Evolutionary conservation across 1,284 basidiomycete species (phyloP), one percentile per base, ranked within the genome.

Genomic region (Trametes sp.): DNA sequence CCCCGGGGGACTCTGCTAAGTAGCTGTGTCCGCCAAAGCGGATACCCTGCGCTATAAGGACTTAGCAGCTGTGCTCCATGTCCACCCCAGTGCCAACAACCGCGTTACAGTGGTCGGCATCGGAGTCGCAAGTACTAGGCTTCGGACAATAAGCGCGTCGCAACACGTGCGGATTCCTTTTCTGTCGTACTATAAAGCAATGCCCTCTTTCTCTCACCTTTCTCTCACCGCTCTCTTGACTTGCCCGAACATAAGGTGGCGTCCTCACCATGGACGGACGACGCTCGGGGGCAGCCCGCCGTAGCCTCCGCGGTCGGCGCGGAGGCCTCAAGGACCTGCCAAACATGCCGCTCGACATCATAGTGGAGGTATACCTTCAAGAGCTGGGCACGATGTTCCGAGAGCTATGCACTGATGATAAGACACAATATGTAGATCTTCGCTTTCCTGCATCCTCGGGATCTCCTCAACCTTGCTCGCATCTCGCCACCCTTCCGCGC

Each of bases 381-480:
- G 50, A 28, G 7, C 5, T 26, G 4, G 19, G 16, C 8, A 19
- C 16, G 3, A 16, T 16, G 11, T 19, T 13, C 24, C 4, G 4
- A 14, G 5, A 16, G 7, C 2, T 16, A 2, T 13, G 11, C 19
- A 19, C 45, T 46, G 1, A 46, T 28, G 2, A 28, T 16, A 1
- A 16, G 14, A 11, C 13, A 3, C 14, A 23, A 29, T 1, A 10
- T 45, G 19, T 21, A 70, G 68, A 62, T 70, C 1, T 64, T 65
- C 28, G 7, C 24, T 1, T 50, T 58, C 42, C 31, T 70, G 48
- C 54, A 66, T 29, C 69, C 66, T 2, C 49, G 53, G 1, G 69
- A 70, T 33, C 57, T 70, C 13, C 54, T 70, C 19, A 61, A 61
- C 26, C 59, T 71, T 26, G 60, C 64, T 0, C 46, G 66, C 14